phyloP scores from a whole-genome alignment of 768 basidiomycete genomes.

The Boletus sp. region DNA sequence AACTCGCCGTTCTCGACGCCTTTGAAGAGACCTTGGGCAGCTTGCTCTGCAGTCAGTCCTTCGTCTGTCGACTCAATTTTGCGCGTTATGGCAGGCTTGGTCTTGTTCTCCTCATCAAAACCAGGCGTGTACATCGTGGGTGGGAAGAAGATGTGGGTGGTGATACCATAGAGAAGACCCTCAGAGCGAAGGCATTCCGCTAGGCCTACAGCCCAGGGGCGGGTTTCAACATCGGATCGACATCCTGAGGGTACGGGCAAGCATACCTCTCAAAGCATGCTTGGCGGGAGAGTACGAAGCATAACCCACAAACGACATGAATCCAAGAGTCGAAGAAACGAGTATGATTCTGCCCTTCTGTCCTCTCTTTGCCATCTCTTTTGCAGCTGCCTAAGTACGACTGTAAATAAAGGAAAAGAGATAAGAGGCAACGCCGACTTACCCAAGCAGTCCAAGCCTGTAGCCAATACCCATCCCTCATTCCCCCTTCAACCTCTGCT shows the following conservation, averaged over 20 bases:
- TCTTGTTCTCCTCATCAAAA: slow-evolving; percentile 68
- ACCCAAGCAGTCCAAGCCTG: slow-evolving; percentile 55
- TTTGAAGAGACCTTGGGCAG: slow-evolving; percentile 58
- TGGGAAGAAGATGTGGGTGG: slow-evolving; percentile 80
- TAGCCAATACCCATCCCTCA: slow-evolving; percentile 26
- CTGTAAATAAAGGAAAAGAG: neutral
- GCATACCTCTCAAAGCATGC: slow-evolving; percentile 75
- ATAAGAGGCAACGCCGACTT: neutral
- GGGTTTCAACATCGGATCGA: neutral
- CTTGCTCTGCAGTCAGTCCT: slow-evolving; percentile 58
- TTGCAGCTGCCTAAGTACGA: slow-evolving; percentile 54
- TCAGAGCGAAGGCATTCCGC: slow-evolving; percentile 83
- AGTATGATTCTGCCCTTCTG: slow-evolving; percentile 70
- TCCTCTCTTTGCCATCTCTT: slow-evolving; percentile 57
- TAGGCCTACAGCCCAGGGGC: slow-evolving; percentile 47
- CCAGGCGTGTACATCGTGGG: slow-evolving; percentile 78
- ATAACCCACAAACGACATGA: slow-evolving; percentile 76
- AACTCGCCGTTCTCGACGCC: slow-evolving; percentile 68
- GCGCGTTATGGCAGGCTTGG: slow-evolving; percentile 70
- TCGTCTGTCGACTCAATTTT: slow-evolving; percentile 76
- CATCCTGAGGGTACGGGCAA: neutral
- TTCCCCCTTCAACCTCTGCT: slow-evolving; percentile 49
- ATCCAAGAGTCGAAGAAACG: slow-evolving; percentile 69
- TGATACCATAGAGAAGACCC: slow-evolving; percentile 70
- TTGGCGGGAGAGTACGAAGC: slow-evolving; percentile 80